Percentiles rank a stretch among this genome's conserved stretches.
phyloP scores from a whole-genome alignment of 2,329 filamentous ascomycete genomes.

The Macroventuria anomochaeta region DNA sequence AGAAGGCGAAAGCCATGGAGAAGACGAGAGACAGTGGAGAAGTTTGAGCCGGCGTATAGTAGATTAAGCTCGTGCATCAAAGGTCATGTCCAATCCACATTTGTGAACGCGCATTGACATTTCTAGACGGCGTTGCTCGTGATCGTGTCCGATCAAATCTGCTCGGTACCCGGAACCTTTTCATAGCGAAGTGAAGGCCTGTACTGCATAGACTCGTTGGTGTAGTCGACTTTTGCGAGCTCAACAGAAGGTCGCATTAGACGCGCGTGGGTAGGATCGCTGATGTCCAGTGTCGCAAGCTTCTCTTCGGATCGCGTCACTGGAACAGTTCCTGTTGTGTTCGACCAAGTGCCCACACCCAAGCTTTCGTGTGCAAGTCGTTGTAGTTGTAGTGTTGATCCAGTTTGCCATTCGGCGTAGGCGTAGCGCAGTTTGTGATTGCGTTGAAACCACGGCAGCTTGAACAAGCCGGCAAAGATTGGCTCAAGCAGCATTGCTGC shows the following conservation, averaged over 20 bases:
- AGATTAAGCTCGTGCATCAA: background rate
- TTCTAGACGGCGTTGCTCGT: no score
- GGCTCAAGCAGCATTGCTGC: slow-evolving; percentile 1
- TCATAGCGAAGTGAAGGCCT: background rate
- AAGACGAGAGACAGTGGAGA: background rate
- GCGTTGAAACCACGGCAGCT: background rate
- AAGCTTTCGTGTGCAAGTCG: slow-evolving; percentile 29
- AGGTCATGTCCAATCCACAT: background rate
- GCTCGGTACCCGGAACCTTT: background rate
- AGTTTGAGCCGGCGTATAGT: background rate
- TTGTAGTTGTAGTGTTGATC: slow-evolving; percentile 29
- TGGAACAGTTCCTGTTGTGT: slow-evolving; percentile 13
- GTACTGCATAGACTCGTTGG: background rate
- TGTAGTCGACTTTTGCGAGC: background rate
- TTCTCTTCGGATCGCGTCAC: slow-evolving; percentile 16
- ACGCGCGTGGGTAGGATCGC: slow-evolving; percentile 4
- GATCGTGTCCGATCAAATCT: background rate
- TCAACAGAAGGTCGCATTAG: background rate
- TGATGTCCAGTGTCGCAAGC: slow-evolving; percentile 15
- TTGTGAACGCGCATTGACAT: no score
- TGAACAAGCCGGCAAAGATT: background rate
- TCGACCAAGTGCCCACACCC: slow-evolving; percentile 26
- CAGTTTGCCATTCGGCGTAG: slow-evolving; percentile 27
- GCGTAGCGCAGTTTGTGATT: slow-evolving; percentile 8
- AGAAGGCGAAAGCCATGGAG: slow-evolving; percentile 10